Evolutionary conservation across 2,329 filamentous ascomycete genomes (phyloP), one percentile per base, ranked within the genome.

Genomic region (Cordyceps pruinosa): DNA sequence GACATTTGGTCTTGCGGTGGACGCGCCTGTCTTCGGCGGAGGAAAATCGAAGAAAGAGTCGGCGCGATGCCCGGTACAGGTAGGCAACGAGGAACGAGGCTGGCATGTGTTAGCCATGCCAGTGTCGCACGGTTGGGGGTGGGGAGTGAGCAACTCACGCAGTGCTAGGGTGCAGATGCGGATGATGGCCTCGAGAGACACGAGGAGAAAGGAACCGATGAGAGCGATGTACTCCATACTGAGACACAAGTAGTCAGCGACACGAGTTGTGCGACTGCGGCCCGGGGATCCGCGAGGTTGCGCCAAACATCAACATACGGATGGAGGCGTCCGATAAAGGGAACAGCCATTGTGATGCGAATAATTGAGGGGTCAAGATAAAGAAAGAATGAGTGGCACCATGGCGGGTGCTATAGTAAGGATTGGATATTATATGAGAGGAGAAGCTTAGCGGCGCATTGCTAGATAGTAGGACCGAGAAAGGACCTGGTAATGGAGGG

Each of bases 191-290:
- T 99, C 94, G 63, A 96, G 79, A 47, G 84, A 80, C 58, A 97
- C 86, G 37, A 99, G 82, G 53, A 90, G 66, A 66, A 97, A 88
- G 8, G 93, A 97, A 56, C 86, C 85, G 47, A 94, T 73, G 44
- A 99, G 83, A 39, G 92, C 90, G 61, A 95, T 74, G 75, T 97
- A 97, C 75, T 99, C 92, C 72, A 81, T 81, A 71, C 88, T 91
- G 62, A 5, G 25, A 23, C 26, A 48, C 37, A 6, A 21, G 12
- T 10, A 10, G 53, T 47, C 60, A 53, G 63, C 58, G n/a, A 12
- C 10, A 5, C 15, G 30, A 51, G 50, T 49, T 25, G 42, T 48
- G 47, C 49, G 51, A 48, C 50, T 47, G 44, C 44, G 46, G n/a
- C 28, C 32, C 21, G 39, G 37, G 42, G 50, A 47, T 54, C 26